Base-by-base conservation (phyloP, 805 yeast genomes). In the Candida nemodendra region DNA sequence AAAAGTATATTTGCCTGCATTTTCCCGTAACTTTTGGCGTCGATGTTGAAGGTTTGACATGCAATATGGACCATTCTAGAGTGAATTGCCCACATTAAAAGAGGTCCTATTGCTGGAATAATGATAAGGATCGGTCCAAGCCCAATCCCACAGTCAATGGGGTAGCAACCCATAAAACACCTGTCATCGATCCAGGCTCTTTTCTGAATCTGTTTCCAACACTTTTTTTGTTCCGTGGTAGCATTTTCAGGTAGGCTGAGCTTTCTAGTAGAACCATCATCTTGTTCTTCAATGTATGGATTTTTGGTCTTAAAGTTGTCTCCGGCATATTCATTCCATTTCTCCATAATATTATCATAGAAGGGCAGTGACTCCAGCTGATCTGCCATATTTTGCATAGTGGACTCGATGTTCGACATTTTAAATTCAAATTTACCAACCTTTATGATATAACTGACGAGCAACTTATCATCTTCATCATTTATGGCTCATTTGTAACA, bases 161-260 rank as follows among this genome's bases (percentile, higher is more conserved):
- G 81, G 31, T 79, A 81, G 45, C 90, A 81, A 0, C 95, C 95
- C 58, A 84, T 69, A 52, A 87, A 76, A 57, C 95, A 86, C 48
- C 75, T 74, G 57, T 91, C 98, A 56, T 91, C 89, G 12, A 73
- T 54, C 96, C 96, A 90, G 0, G 97, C 97, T 43, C 77, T 72
- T 34, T 65, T 70, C 54, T 82, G 90, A n/a, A 89, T 66, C 18
- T 59, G 64, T 55, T 81, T 84, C 95, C 93, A 91, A 6, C 71
- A 65, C 50, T 75, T 74, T 32, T 72, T 75, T 47, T 88, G 93
- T 26, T 69, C 65, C 35, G 75, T 73, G 3, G 79, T 66, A 15
- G 79, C 72, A 15, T 72, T 71, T 2, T 69, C 72, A 1, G 90
- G 85, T 11, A 86, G 69, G 44, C 73, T 72, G 23, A 88, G 69